Percentiles rank a stretch among this genome's conserved stretches.
phyloP scores from a whole-genome alignment of 1,284 basidiomycete genomes.

The Cutaneotrichosporon daszewskae region DNA sequence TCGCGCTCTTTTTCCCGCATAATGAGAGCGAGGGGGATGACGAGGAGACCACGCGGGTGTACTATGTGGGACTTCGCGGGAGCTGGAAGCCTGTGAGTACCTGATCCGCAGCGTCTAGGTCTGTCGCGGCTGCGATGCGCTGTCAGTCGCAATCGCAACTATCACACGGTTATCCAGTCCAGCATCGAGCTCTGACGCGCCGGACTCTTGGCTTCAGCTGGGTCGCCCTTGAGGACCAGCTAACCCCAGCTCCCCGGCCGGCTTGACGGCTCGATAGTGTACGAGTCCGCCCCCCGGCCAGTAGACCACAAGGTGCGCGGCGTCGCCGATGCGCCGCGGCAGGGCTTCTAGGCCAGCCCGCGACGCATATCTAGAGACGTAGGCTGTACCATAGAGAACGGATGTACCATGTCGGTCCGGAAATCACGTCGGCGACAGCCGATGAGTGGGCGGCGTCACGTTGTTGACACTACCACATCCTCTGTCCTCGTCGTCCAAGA shows the following conservation, averaged over 20 bases:
- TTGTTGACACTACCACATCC: too few species aligned
- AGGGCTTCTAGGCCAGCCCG: constrained; percentile 16
- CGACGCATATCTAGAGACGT: too few species aligned
- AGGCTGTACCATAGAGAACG: too few species aligned
- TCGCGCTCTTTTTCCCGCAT: constrained; percentile 43
- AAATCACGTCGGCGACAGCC: too few species aligned
- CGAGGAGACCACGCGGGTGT: constrained; percentile 44
- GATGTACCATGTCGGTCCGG: too few species aligned
- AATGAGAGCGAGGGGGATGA: constrained; percentile 43
- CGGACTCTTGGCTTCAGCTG: not conserved
- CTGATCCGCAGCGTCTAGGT: not conserved
- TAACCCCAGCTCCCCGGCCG: constrained; percentile 34
- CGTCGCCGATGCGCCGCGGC: constrained; percentile 14
- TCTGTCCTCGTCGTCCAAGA: too few species aligned
- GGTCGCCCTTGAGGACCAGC: too few species aligned
- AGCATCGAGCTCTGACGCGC: not conserved
- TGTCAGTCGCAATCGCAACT: too few species aligned
- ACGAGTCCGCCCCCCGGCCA: constrained; percentile 45
- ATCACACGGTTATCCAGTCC: too few species aligned
- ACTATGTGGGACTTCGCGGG: constrained; percentile 44
- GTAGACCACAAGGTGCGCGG: constrained; percentile 40
- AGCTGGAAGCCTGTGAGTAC: constrained; percentile 39
- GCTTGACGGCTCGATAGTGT: constrained; percentile 42
- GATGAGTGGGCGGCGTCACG: too few species aligned
- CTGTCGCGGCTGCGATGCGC: not conserved